Base-by-base conservation (phyloP, 805 yeast genomes). In the Pachysolen tannophilus region DNA sequence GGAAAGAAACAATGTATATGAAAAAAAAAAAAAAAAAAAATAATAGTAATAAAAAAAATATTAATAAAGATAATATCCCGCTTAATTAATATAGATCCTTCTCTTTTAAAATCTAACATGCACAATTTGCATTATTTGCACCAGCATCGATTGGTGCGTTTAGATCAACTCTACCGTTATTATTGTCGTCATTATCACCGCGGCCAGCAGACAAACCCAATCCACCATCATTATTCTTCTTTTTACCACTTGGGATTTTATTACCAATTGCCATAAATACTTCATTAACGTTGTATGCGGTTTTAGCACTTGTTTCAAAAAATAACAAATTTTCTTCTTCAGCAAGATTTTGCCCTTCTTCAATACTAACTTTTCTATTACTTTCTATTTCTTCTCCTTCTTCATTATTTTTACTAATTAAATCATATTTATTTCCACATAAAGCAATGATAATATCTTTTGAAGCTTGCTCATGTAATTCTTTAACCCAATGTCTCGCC, bases 401-500 rank as follows among this genome's bases (percentile, higher is more conserved):
- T 34, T 63, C 68, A 34, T 20, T 24, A 18, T 50, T 58, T 33
- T 52, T 65, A 37, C 76, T 78, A 10, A 79, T 73, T 43, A 90
- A 64, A 59, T 90, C 98, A 40, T 75, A 72, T 62, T 90, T 90
- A 65, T 88, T 90, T 26, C 96, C 98, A 20, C 88, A 95, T 26
- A 90, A 67, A 3, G 97, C 97, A 56, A 90, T 87, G 39, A 86
- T 76, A 34, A 90, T 90, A 43, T 82, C 88, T 44, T 84, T 83
- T n/a, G 83, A 70, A 14, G 97, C 97, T 60, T 88, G 97, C 46
- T 88, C 95, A 53, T 86, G 94, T 46, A 90, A 71, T 56, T 90
- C 97, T 52, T 83, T 83, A 37, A 90, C 95, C 98, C 98, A 90
- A 61, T 90, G 97, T 49, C 97, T 82, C 6, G 97, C 97, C 59